Percentiles rank a stretch among this genome's conserved stretches.
Evolutionary conservation across 371 early-diverging fungal species (phyloP).

Genomic region (Mucor racemosus): DNA sequence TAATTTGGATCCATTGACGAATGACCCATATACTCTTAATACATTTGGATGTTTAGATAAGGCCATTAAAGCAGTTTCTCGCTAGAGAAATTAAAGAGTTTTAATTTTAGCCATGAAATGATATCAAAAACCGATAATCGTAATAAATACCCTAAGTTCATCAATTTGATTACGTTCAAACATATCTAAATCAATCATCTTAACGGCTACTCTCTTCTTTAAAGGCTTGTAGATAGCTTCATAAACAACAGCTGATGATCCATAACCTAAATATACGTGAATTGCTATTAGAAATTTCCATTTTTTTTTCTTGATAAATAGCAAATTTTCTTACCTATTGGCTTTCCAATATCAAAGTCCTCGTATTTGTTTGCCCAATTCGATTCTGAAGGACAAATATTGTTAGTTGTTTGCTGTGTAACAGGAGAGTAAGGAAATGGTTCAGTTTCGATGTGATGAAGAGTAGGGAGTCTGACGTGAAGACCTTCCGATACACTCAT

Average conservation of each 20-base stretch:
- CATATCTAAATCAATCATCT: constrained; percentile 90
- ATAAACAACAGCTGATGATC: constrained; percentile 89
- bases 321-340: constrained; percentile 31
- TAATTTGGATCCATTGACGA: constrained; percentile 78
- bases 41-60: constrained; percentile 87
- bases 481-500: constrained; percentile 29
- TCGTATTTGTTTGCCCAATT: constrained; percentile 46
- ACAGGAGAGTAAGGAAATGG: constrained; percentile 13
- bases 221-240: constrained; percentile 78
- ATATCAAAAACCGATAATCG: not conserved
- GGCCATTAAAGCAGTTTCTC: constrained; percentile 88
- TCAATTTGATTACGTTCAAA: constrained; percentile 95
- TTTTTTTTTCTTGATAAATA: not conserved
- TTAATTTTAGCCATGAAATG: not conserved
- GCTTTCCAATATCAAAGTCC: constrained; percentile 50
- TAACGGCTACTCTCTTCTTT: constrained; percentile 77
- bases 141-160: constrained; percentile 73
- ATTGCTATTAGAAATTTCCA: not conserved
- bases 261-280: constrained; percentile 67
- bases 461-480: constrained; percentile 22
- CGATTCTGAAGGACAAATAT: constrained; percentile 25
- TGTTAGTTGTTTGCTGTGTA: constrained; percentile 2
- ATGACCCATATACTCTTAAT: constrained; percentile 81
- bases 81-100: constrained; percentile 39
- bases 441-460: constrained; percentile 24